Percentiles rank a stretch among this genome's conserved stretches.
These are phyloP conservation scores for Trichaptum fuscoviolaceum DNA, from an alignment of 768 basidiomycete species.

Conservation along the genomic window DNA sequence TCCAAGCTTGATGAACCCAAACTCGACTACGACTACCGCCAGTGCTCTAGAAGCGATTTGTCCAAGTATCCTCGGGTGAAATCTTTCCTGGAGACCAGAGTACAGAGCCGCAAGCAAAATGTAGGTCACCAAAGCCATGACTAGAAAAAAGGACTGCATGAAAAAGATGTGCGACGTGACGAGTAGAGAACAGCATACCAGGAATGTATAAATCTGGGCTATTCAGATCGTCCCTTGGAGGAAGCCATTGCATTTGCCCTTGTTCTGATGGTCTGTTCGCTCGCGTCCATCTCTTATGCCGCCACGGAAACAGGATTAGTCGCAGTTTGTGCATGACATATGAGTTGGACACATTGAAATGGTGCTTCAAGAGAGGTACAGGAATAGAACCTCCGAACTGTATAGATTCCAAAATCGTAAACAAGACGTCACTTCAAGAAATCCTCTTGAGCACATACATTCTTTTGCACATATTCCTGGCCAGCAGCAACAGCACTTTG, in stretches of 20 bases:
- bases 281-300: slow-evolving; percentile 83
- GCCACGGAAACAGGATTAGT: slow-evolving; percentile 92
- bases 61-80: slow-evolving; percentile 88
- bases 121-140: slow-evolving; percentile 96
- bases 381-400: slow-evolving; percentile 83
- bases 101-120: slow-evolving; percentile 84
- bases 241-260: slow-evolving; percentile 70
- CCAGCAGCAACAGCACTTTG: slow-evolving; percentile 88
- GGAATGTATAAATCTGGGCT: slow-evolving; percentile 97
- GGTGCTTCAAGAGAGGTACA: slow-evolving; percentile 71
- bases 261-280: slow-evolving; percentile 60
- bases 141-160: slow-evolving; percentile 34
- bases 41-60: slow-evolving; percentile 80
- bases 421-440: slow-evolving; percentile 3
- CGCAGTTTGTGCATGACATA: slow-evolving; percentile 90
- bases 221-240: slow-evolving; percentile 93
- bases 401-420: slow-evolving; percentile 11
- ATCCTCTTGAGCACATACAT: slow-evolving; percentile 46
- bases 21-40: slow-evolving; percentile 82
- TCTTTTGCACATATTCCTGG: slow-evolving; percentile 93
- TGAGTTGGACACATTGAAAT: slow-evolving; percentile 94
- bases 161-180: slow-evolving; percentile 2
- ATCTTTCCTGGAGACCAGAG: slow-evolving; percentile 75
- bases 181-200: slow-evolving; percentile 35
- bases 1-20: slow-evolving; percentile 82